Evolutionary conservation across 257 asterid species (phyloP).

Genomic region (Euphrasia confusa): DNA sequence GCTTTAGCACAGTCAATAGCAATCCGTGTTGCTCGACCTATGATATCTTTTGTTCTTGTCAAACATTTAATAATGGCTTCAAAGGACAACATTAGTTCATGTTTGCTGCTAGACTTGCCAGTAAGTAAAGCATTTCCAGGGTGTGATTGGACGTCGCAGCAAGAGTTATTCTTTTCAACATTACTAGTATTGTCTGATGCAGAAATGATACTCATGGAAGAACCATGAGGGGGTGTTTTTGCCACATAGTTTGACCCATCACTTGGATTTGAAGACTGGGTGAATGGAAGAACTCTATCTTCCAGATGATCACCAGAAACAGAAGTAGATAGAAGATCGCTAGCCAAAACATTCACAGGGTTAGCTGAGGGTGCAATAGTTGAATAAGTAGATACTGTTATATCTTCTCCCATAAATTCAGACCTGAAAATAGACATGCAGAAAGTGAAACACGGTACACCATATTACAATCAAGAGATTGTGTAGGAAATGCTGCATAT

Average conservation of each 20-base stretch:
- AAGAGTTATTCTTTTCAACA: slow-evolving; percentile 36
- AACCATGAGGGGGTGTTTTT: slow-evolving; percentile 42
- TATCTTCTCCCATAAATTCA: slow-evolving; percentile 30
- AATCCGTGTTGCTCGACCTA: slow-evolving; percentile 76
- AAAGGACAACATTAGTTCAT: slow-evolving; percentile 55
- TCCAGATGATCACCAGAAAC: slow-evolving; percentile 35
- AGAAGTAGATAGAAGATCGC: slow-evolving; percentile 30
- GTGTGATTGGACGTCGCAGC: slow-evolving; percentile 36
- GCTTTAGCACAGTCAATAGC: slow-evolving; percentile 85
- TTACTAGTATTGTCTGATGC: slow-evolving; percentile 33
- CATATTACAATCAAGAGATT: slow-evolving; percentile 7
- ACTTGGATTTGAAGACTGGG: slow-evolving; percentile 35
- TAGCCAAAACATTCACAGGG: slow-evolving; percentile 34
- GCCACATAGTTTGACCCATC: slow-evolving; percentile 43
- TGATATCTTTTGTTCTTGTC: slow-evolving; percentile 82
- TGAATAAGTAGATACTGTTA: slow-evolving; percentile 26
- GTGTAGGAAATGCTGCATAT: not conserved
- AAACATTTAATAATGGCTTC: slow-evolving; percentile 57
- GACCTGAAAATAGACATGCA: slow-evolving; percentile 30
- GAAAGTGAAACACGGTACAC: slow-evolving; percentile 4
- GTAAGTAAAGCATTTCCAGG: slow-evolving; percentile 36
- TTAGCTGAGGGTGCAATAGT: slow-evolving; percentile 31
- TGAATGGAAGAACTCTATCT: slow-evolving; percentile 39
- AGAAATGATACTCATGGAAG: slow-evolving; percentile 40
- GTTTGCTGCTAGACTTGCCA: slow-evolving; percentile 48